Evolutionary conservation across 2,329 filamentous ascomycete species (phyloP).

Genomic region (Sclerotiophoma versabilis): DNA sequence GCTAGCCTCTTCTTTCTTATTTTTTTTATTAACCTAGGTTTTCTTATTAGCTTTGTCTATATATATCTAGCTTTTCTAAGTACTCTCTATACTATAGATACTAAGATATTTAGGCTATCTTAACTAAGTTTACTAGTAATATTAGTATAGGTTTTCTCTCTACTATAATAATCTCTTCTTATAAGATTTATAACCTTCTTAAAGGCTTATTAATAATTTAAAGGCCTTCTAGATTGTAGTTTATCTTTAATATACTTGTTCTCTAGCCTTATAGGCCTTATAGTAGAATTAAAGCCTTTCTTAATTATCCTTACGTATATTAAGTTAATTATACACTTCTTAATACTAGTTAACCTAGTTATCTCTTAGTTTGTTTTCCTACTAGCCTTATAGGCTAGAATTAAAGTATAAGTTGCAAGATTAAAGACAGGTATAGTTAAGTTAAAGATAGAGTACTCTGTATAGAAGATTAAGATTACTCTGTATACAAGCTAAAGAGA

Average conservation of each 20-base stretch:
- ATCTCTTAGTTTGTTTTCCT: no score
- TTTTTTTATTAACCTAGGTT: constrained; percentile 19
- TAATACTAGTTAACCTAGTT: not conserved
- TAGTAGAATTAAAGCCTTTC: not conserved
- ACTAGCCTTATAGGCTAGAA: no score
- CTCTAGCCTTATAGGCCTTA: no score
- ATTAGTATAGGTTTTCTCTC: constrained; percentile 23
- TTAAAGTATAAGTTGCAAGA: no score
- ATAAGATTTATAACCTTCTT: not conserved
- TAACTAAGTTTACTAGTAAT: constrained; percentile 18
- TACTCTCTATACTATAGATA: constrained; percentile 13
- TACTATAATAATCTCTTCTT: constrained; percentile 9
- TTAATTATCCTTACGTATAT: not conserved
- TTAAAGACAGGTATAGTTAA: no score
- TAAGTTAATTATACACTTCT: not conserved
- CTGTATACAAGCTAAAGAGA: no score
- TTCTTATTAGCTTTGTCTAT: constrained; percentile 12
- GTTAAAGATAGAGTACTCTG: no score
- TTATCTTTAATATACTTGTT: not conserved
- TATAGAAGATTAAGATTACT: no score
- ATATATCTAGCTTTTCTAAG: constrained; percentile 6
- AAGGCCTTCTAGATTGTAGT: not conserved
- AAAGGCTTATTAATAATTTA: not conserved
- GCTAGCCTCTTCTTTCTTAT: not conserved
- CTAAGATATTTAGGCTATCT: constrained; percentile 4